Evolutionary conservation across 352 stramenopile species (phyloP), one percentile per base, ranked within the genome.

Genomic region (Elongisporangium prolatum): DNA sequence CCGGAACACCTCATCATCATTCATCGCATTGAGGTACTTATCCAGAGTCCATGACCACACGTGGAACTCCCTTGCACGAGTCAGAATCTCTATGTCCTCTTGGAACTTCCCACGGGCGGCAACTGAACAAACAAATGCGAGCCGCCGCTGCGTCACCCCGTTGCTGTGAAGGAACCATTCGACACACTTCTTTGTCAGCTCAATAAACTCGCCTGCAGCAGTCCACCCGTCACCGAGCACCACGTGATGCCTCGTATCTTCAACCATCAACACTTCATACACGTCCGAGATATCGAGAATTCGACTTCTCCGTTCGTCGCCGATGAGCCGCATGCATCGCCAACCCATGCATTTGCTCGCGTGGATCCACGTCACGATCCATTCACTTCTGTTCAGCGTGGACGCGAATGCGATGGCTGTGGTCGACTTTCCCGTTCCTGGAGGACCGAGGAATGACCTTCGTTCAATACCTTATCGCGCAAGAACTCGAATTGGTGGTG

Each of bases 1-100:
- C n/a, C n/a, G n/a, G n/a, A n/a, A n/a, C 22, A 59, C 2, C 10
- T 54, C 60, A 24, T 59, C 60, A 56, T 62, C 34, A 38, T 54
- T 56, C 21, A 56, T 59, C 54, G 60, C 60, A 21, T 54, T 21
- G 8, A 62, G 17, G 50, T 67, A 62, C 48, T 67, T 54, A 40
- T 67, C 47, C 24, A 67, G 21, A 18, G 60, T 67, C 60, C 60
- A 67, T 25, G 60, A 67, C 34, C 60, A 61, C 22, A 59, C 54
- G 18, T 13, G 18, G 21, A 61, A 67, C 50, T 62, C 50, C 2
- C 10, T 44, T 52, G 58, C 58, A 50, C 51, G 34, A 21, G 57
- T 40, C 28, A 53, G 0, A 28, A 54, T 11, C 3, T 66, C 60
- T 38, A 24, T 25, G 18, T 67, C 50, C 21, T 61, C 55, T 54